These are phyloP conservation scores for Actinidia arguta DNA, from an alignment of 179 eudicot species.

Conservation along the genomic window DNA sequence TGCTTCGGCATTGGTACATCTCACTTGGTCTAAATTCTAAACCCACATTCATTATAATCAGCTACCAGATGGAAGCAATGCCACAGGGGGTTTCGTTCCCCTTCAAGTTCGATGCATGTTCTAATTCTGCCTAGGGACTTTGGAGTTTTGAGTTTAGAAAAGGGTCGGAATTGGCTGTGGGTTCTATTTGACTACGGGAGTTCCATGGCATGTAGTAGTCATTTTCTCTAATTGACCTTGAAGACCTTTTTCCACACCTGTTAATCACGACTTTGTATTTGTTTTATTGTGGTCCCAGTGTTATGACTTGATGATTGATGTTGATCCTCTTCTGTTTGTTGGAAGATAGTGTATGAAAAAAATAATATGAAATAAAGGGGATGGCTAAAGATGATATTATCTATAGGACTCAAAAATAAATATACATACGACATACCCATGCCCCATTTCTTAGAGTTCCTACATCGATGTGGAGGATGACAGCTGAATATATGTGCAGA, in stretches of 20 bases:
- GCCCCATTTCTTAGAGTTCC: conserved; percentile 1
- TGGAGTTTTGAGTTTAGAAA: background rate
- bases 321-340: background rate
- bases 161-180: no score
- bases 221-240: background rate
- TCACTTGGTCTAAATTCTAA: background rate
- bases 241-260: background rate
- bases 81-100: background rate
- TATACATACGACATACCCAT: background rate
- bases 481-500: background rate
- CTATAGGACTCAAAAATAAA: background rate
- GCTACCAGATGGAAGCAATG: background rate
- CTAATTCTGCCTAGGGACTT: background rate
- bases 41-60: background rate
- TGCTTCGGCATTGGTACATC: background rate
- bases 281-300: background rate
- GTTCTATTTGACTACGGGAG: background rate
- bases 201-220: background rate
- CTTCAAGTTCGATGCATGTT: background rate
- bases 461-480: background rate
- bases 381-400: background rate
- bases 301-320: background rate
- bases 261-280: background rate
- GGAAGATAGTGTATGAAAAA: background rate
- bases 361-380: background rate